phyloP scores from a whole-genome alignment of 306 rosid species.

The Cucumis cinereus region DNA sequence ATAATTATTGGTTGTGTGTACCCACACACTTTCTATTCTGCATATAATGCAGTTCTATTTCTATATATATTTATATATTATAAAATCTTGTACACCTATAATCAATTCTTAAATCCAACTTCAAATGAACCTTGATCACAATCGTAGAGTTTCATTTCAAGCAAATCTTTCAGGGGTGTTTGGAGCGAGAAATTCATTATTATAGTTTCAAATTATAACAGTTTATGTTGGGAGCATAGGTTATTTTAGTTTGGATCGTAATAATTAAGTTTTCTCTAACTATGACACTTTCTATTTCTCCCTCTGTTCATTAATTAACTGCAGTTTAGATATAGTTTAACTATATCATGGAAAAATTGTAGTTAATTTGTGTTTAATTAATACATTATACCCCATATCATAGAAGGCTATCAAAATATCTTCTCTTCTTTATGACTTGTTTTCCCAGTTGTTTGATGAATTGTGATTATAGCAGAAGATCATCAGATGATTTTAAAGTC shows the following conservation, averaged over 20 bases:
- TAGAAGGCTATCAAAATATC: not conserved
- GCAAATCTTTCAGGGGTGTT: not conserved
- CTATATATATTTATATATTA: not conserved
- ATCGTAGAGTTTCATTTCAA: not conserved
- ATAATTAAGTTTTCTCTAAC: too few species aligned
- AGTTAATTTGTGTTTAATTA: not conserved
- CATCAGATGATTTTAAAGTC: too few species aligned
- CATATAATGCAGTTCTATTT: not conserved
- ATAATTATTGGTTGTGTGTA: not conserved
- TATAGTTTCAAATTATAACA: too few species aligned
- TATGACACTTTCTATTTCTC: not conserved
- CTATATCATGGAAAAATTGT: not conserved
- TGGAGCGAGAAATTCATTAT: too few species aligned
- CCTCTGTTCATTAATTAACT: not conserved
- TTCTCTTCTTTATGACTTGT: not conserved
- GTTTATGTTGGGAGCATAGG: too few species aligned
- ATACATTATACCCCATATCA: not conserved
- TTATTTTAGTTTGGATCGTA: too few species aligned
- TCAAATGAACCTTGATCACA: not conserved
- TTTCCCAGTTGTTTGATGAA: not conserved
- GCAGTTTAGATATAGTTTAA: not conserved
- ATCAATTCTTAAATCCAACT: not conserved
- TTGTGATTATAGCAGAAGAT: not conserved
- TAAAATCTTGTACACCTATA: not conserved
- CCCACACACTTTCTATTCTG: not conserved